phyloP scores from a whole-genome alignment of 2,329 filamentous ascomycete genomes.

The Whalleya microplaca region DNA sequence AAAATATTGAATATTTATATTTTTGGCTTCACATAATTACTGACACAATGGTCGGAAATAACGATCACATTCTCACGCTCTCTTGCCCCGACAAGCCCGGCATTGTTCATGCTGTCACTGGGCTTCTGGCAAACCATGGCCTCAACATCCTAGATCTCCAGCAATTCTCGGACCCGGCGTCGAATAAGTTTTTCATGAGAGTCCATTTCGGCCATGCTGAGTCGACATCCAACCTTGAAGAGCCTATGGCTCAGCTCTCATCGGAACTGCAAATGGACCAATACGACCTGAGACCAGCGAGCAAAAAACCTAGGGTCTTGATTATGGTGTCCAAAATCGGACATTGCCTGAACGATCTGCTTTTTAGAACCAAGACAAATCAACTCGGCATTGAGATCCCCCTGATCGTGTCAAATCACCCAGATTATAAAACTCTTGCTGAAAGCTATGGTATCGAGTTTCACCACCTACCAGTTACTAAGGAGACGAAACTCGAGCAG shows the following conservation, averaged over 20 bases:
- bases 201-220: conserved; percentile 74
- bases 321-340: conserved; percentile 93
- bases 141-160: conserved; percentile 85
- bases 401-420: conserved; percentile 81
- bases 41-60: conserved; percentile 29
- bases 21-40: conserved; percentile 15
- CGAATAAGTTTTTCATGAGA: conserved; percentile 84
- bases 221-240: conserved; percentile 55
- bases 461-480: conserved; percentile 78
- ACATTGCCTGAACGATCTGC: conserved; percentile 81
- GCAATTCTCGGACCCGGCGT: conserved; percentile 78
- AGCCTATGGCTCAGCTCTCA: conserved; percentile 64
- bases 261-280: conserved; percentile 64
- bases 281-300: conserved; percentile 70
- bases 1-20: conserved; percentile 21
- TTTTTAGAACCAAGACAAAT: conserved; percentile 76
- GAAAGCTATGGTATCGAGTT: conserved; percentile 77
- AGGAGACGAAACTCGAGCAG: conserved; percentile 76
- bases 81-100: conserved; percentile 84
- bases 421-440: conserved; percentile 71
- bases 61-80: conserved; percentile 75
- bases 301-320: conserved; percentile 73
- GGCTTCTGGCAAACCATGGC: conserved; percentile 71
- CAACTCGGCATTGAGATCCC: conserved; percentile 78
- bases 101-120: conserved; percentile 84